Percentiles rank a stretch among this genome's conserved stretches.
These are phyloP conservation scores for Agaricus sinodeliciosus DNA, from an alignment of 768 basidiomycete genomes.

Conservation along the genomic window DNA sequence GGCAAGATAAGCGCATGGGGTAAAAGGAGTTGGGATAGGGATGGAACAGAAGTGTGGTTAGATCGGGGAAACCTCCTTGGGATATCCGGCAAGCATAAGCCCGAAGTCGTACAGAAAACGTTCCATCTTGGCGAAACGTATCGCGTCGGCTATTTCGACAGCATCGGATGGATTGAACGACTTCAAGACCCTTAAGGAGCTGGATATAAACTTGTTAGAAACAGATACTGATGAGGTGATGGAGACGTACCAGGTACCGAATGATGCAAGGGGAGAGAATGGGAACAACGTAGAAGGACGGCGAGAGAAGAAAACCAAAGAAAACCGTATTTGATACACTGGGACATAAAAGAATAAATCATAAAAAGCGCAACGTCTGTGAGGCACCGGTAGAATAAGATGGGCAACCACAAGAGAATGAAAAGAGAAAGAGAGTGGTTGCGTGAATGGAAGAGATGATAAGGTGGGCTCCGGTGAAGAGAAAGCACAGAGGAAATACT, in stretches of 20 bases:
- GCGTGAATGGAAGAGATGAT: not conserved
- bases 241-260: no score
- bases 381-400: not conserved
- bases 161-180: no score
- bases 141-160: no score
- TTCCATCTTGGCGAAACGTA: no score
- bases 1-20: not conserved
- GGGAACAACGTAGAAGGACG: not conserved
- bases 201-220: no score
- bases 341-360: not conserved
- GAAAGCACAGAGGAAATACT: not conserved
- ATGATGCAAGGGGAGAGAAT: no score
- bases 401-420: not conserved
- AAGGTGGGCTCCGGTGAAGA: not conserved
- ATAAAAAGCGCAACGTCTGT: constrained; percentile 3
- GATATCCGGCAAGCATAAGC: not conserved
- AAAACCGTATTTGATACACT: constrained; percentile 5
- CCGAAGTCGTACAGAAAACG: not conserved
- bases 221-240: no score
- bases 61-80: not conserved
- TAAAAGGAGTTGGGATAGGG: not conserved
- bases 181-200: no score
- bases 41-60: not conserved
- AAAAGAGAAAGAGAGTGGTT: constrained; percentile 1
- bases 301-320: not conserved